Evolutionary conservation across 306 rosid species (phyloP).

Genomic region (Alnus glutinosa): DNA sequence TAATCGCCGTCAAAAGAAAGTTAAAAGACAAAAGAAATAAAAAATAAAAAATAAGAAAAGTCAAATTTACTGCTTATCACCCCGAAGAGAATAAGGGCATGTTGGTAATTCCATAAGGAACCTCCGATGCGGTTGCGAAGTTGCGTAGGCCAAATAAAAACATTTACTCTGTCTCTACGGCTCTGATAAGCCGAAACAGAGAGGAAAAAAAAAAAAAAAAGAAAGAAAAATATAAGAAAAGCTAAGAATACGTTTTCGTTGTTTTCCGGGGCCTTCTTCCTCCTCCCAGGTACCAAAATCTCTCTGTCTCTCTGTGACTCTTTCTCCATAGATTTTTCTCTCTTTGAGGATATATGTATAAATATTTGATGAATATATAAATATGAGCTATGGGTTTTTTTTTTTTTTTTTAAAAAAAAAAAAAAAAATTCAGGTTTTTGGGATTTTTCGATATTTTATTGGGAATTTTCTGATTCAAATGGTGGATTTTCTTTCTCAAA

Average conservation of each 20-base stretch:
- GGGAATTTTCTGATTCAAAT: neutral
- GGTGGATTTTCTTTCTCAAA: neutral
- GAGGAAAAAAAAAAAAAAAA: neutral
- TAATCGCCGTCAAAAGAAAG: neutral
- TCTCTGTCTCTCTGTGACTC: slow-evolving; percentile 17
- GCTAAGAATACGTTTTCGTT: slow-evolving; percentile 20
- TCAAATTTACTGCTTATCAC: slow-evolving; percentile 26
- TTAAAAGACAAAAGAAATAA: neutral
- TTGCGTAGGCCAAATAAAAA: slow-evolving; percentile 37
- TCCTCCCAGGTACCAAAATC: slow-evolving; percentile 47
- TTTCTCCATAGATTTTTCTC: neutral
- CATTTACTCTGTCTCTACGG: slow-evolving; percentile 18
- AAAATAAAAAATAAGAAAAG: neutral
- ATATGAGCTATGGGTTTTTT: neutral
- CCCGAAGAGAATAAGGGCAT: slow-evolving; percentile 24
- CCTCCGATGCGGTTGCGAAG: slow-evolving; percentile 27
- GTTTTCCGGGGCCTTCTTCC: slow-evolving; percentile 37
- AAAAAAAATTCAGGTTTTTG: neutral
- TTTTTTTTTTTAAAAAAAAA: neutral
- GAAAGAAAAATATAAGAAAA: neutral
- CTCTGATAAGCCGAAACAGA: slow-evolving; percentile 20
- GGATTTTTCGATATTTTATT: slow-evolving; percentile 7
- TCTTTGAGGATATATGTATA: neutral
- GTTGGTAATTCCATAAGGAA: slow-evolving; percentile 10
- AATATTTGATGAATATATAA: neutral